These are phyloP conservation scores for Aureobasidium vineae DNA, from an alignment of 2,329 filamentous ascomycete genomes.

Conservation along the genomic window DNA sequence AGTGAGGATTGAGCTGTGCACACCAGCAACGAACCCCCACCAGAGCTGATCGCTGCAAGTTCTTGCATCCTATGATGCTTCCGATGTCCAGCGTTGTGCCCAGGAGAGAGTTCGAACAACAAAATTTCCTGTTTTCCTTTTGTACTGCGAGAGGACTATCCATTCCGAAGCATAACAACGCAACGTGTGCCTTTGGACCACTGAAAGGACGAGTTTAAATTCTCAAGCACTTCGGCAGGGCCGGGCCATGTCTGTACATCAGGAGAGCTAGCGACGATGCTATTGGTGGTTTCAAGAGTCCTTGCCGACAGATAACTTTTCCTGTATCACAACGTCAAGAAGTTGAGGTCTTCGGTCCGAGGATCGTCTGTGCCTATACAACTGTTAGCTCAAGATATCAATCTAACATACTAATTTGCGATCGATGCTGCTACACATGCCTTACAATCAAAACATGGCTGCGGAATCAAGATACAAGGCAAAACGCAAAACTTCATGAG, in stretches of 20 bases:
- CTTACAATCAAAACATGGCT: background rate
- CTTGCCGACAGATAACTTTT: background rate
- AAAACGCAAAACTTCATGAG: conserved; percentile 1
- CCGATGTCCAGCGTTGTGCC: background rate
- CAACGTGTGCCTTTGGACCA: too few species aligned
- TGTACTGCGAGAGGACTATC: too few species aligned
- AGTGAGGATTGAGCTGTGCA: background rate
- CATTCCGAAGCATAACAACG: too few species aligned
- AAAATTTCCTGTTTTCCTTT: too few species aligned
- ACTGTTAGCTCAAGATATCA: background rate
- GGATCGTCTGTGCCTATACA: background rate
- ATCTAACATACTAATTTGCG: background rate
- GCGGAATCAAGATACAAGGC: background rate
- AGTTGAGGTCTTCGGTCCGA: background rate
- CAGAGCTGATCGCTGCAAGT: background rate
- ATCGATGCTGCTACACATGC: background rate
- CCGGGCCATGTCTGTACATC: background rate
- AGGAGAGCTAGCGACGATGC: background rate
- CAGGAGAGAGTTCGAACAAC: background rate
- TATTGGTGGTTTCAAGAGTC: background rate
- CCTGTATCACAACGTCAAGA: background rate
- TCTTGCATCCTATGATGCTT: background rate
- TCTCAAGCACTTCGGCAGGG: background rate
- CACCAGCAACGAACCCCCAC: background rate
- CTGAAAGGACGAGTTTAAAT: too few species aligned